Evolutionary conservation across 2,329 filamentous ascomycete genomes (phyloP), one percentile per base, ranked within the genome.

Genomic region (Xylaria polymorpha): DNA sequence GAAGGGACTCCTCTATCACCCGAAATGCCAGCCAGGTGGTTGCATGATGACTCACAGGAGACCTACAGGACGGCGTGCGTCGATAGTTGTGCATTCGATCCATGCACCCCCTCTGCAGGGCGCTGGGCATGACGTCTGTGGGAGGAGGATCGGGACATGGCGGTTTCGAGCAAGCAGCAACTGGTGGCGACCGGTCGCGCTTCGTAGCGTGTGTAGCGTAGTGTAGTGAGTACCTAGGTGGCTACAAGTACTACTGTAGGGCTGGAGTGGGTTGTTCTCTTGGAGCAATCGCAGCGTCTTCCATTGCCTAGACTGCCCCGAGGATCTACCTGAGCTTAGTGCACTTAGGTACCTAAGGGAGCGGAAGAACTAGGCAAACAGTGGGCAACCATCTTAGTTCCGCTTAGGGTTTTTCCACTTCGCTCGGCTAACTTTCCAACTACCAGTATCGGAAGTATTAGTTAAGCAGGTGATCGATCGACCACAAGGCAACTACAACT

Each of bases 41-140:
- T 59, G 56, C 70, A 67, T 61, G 35, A 75, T 76, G 74, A 76
- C 75, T 76, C 75, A 76, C 75, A 76, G 69, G 14, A 69, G 61
- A 74, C 75, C 73, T 73, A 76, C 75, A 76, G 67, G 25, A 67
- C 57, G 50, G 51, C 69, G 72, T 68, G 72, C 70, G 69, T 73
- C 69, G 59, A 71, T 61, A 66, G 69, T 70, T 69, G 60, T 70
- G 69, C 62, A 66, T 60, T 62, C 53, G 43, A 41, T 62, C 59
- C 56, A 72, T 72, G 70, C 72, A 55, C 50, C 67, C 50, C 67
- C 43, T 29, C 67, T 74, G 71, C 70, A 75, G 73, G 71, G 70
- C 70, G 71, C 70, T 74, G 73, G 71, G 70, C 70, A 75, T 74
- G 74, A 75, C 70, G 70, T 74, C 61, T 71, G 61, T 59, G 29